Conservation (phyloP, 495 filamentous ascomycete genomes). For the Chaetomium cochliodes region DNA sequence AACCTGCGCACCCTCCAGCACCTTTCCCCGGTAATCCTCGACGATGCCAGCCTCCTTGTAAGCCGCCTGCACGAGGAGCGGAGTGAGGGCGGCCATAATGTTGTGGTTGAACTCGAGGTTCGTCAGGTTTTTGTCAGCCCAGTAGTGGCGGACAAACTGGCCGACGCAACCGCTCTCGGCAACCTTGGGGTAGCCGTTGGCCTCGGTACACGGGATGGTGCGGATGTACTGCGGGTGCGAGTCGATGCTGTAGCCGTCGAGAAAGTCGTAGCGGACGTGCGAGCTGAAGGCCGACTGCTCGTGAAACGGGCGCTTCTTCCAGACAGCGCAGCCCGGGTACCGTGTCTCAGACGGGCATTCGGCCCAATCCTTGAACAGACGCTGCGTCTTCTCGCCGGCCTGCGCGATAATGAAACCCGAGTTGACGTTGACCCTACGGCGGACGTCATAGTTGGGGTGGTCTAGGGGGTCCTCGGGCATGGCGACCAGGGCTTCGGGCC, state of each 20-base stretch:
- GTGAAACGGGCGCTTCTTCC: constrained; percentile 30
- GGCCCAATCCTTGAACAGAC: constrained; percentile 35
- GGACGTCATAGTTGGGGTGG: constrained; percentile 26
- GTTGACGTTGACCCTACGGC: constrained; percentile 30
- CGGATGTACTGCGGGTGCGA: constrained; percentile 27
- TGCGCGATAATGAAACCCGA: constrained; percentile 38
- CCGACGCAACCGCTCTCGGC: constrained; percentile 26
- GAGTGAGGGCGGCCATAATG: constrained; percentile 30
- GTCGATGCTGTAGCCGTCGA: constrained; percentile 32
- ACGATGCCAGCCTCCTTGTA: constrained; percentile 20
- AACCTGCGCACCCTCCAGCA: constrained; percentile 26
- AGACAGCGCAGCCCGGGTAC: constrained; percentile 33
- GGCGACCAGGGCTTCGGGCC: constrained; percentile 42
- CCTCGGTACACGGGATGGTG: constrained; percentile 31
- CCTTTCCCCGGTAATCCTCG: constrained; percentile 24
- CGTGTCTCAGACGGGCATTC: constrained; percentile 32
- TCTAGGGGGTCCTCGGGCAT: constrained; percentile 44
- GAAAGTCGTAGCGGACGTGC: constrained; percentile 33
- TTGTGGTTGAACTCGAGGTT: constrained; percentile 26
- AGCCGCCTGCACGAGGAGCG: constrained; percentile 28
- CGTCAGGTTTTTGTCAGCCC: constrained; percentile 28
- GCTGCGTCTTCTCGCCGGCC: constrained; percentile 29
- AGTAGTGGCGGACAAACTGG: constrained; percentile 35
- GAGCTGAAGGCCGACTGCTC: constrained; percentile 37
- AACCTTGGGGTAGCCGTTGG: constrained; percentile 33